Base-by-base conservation (phyloP, 2,329 filamentous ascomycete species). In the Exophiala bonariae region DNA sequence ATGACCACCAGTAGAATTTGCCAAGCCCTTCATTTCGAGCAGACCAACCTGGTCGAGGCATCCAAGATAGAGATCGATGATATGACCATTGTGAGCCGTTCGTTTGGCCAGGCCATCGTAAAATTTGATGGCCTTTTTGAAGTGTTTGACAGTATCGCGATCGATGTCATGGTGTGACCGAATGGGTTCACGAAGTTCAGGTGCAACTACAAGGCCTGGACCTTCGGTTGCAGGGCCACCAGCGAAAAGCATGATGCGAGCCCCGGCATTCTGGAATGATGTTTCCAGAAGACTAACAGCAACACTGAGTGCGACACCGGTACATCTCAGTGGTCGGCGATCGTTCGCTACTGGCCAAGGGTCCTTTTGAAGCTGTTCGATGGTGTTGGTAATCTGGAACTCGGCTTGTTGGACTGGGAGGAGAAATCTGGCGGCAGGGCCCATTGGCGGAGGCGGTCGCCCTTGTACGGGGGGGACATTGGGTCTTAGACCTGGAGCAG, bases 81-180 rank as follows among this genome's bases (percentile, higher is more conserved):
- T 88, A 64, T 99, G 93, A 17, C 93, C 92, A 61, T 99, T 99
- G 69, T 97, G 91, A 11, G 93, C 89, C 16, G 90, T 89, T 50
- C 93, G 83, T 73, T 97, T 97, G 4, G 93, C 91, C 34, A 99
- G 80, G 55, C 82, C 87, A 54, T 99, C 93, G 67, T 97, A 99
- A 69, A 96, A 97, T 84, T 97, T 99, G 41, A 96, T 72, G 17
- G 93, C 93, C 74, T 99, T 99, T 79, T 99, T 99, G 75, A 95
- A 97, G 73, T 97, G 96, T 71, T 99, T 99, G 74, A 96, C 95
- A 67, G 96, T 96, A 70, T 99, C 93, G 48, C 91, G 84, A 66
- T 99, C 93, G 68, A 99, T 99, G 63, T 99, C 93, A 70, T 99
- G 93, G 72, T 99, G 93, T 33, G 92, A 97, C 64, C 93, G 86